These are phyloP conservation scores for Singerocomus inundabilis DNA, from an alignment of 1,284 basidiomycete genomes.

Conservation along the genomic window DNA sequence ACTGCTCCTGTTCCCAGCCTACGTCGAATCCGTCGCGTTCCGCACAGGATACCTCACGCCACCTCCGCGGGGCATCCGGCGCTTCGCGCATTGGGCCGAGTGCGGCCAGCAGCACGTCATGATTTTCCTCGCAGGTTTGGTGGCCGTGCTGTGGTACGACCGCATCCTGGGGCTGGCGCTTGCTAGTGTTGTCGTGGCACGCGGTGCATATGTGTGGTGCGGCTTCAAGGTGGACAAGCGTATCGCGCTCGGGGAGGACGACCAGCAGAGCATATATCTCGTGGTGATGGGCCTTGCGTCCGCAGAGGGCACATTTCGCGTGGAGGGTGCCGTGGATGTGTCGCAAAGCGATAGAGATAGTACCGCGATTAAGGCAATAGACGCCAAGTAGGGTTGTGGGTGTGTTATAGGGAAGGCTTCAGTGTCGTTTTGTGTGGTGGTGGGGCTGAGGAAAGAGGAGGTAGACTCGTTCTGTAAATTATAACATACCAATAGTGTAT, in stretches of 20 bases:
- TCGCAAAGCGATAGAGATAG: no score
- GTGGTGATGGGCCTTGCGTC: conserved; percentile 24
- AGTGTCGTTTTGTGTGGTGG: no score
- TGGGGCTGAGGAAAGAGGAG: no score
- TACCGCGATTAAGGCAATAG: no score
- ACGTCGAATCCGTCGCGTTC: conserved; percentile 42
- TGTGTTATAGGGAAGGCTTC: no score
- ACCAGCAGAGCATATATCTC: conserved; percentile 45
- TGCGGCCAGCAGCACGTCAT: conserved; percentile 41
- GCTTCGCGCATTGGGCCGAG: conserved; percentile 46
- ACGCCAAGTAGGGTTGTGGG: no score
- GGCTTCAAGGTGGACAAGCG: conserved; percentile 34
- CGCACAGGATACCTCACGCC: conserved; percentile 39
- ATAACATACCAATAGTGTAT: no score
- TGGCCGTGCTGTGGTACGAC: conserved; percentile 30
- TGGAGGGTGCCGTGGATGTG: no score
- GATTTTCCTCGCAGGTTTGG: conserved; percentile 39
- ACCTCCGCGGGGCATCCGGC: conserved; percentile 37
- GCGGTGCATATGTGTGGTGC: conserved; percentile 40
- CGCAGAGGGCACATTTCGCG: conserved; percentile 3
- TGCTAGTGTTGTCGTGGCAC: conserved; percentile 29
- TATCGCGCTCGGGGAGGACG: conserved; percentile 43
- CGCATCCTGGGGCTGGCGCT: conserved; percentile 29
- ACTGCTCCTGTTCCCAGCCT: conserved; percentile 40
- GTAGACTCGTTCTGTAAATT: no score